Base-by-base conservation (phyloP, 1,284 basidiomycete species). In the Sporisorium scitamineum region DNA sequence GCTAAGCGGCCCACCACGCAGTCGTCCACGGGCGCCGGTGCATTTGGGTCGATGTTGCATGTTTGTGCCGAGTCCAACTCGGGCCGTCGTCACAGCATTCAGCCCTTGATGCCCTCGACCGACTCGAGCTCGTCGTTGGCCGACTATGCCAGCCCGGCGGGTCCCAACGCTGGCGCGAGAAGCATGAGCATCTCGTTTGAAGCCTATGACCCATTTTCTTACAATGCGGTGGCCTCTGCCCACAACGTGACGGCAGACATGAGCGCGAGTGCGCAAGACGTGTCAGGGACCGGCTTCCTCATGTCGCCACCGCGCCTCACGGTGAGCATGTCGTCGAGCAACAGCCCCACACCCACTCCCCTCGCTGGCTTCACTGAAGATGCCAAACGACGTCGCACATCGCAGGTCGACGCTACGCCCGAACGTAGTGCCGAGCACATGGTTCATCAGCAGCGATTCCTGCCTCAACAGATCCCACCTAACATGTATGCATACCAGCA, bases 221-320 rank as follows among this genome's bases (percentile, higher is more conserved):
- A 61, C 68, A 52, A 52, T n/a, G 29, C 55, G 2, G 37, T 29
- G 3, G 55, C 48, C 26, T 29, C 63, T 37, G 37, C 37, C 16
- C 62, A 77, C 1, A 54, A 63, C 52, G 41, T 57, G 48, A 24
- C 61, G 0, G 54, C 58, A 18, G 50, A 52, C 45, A 52, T 47
- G 32, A 55, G 55, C 42, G 26, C 59, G 20, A 32, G 34, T 24
- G 26, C 51, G 31, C 69, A 61, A 3, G 54, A 61, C 55, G 29
- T 61, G 31, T 55, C 76, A 29, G 65, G 64, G 57, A 61, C 63
- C 41, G 79, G 79, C 18, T 80, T 74, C 57, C 79, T 82, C 47
- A 77, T 82, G 63, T 82, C 80, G n/a, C 80, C 80, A 2, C 80
- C 80, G 11, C 72, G 80, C 29, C 66, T 80, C 27, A 82, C 79